A percentile compares a stretch with the other conserved stretches of the same genome.
These are phyloP conservation scores for Ormosia emarginata DNA, from an alignment of 306 rosid genomes.

Conservation along the genomic window DNA sequence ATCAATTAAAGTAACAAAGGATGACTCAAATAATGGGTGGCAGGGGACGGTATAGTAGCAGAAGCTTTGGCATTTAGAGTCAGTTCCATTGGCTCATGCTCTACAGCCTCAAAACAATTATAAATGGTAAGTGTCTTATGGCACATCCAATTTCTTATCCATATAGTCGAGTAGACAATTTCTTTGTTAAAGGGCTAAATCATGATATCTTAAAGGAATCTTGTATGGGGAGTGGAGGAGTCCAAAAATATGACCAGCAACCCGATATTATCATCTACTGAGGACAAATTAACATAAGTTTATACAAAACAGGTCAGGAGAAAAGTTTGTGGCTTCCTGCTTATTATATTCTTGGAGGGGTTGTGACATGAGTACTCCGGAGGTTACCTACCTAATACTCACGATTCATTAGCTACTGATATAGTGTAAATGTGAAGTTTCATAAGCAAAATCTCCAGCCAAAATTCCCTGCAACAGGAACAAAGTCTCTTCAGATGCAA, in stretches of 20 bases:
- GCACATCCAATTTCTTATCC: background rate
- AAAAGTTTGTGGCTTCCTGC: background rate
- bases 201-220: background rate
- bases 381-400: background rate
- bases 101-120: background rate
- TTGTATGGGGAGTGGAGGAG: background rate
- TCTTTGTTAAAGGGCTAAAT: background rate
- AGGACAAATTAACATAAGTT: background rate
- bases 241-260: background rate
- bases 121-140: background rate
- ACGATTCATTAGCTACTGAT: background rate
- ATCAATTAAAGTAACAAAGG: background rate
- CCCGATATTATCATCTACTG: background rate
- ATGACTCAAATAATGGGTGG: background rate
- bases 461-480: slow-evolving; percentile 19
- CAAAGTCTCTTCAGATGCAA: background rate
- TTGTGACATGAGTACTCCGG: background rate
- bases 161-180: background rate
- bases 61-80: background rate
- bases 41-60: background rate
- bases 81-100: background rate
- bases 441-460: background rate
- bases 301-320: background rate
- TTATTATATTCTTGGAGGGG: no score
- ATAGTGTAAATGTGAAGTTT: background rate